A percentile compares a stretch with the other conserved stretches of the same genome.
phyloP scores from a whole-genome alignment of 2,329 filamentous ascomycete species.

The Fusarium luffae region DNA sequence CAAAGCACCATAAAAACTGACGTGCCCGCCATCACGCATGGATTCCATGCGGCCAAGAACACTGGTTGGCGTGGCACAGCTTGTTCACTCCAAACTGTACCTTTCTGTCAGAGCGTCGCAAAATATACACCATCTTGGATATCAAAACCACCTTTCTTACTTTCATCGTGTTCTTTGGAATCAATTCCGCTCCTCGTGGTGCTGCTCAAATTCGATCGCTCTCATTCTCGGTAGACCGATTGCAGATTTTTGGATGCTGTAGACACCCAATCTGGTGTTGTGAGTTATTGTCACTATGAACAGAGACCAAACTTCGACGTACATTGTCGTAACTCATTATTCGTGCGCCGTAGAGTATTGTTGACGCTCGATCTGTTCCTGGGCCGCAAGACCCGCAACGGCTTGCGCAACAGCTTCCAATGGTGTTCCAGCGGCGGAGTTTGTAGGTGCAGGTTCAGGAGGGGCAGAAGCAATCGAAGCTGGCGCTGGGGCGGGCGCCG shows the following conservation, averaged over 20 bases:
- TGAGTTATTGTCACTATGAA: conserved; percentile 19
- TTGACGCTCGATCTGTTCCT: conserved; percentile 55
- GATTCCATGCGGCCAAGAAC: conserved; percentile 45
- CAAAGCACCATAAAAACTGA: conserved; percentile 53
- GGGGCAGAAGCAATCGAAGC: conserved; percentile 2
- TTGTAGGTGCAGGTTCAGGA: conserved; percentile 42
- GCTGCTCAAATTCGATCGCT: conserved; percentile 52
- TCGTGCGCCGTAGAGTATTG: conserved; percentile 47
- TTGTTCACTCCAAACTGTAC: conserved; percentile 53
- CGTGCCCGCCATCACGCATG: conserved; percentile 49
- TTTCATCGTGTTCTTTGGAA: conserved; percentile 43
- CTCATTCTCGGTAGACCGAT: conserved; percentile 65
- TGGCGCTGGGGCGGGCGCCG: neutral
- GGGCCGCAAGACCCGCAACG: conserved; percentile 56
- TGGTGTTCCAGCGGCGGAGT: conserved; percentile 51
- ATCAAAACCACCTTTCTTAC: conserved; percentile 46
- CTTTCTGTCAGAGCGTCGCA: conserved; percentile 53
- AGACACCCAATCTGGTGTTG: conserved; percentile 63
- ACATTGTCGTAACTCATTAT: conserved; percentile 3
- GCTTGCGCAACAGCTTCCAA: conserved; percentile 64
- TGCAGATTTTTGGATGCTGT: conserved; percentile 59
- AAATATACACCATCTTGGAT: conserved; percentile 56
- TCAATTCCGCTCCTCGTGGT: conserved; percentile 50
- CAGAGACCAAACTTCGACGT: neutral
- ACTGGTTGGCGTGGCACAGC: conserved; percentile 50